Base-by-base conservation (phyloP, 78 protist genomes). In the Polysphondylium violaceum region DNA sequence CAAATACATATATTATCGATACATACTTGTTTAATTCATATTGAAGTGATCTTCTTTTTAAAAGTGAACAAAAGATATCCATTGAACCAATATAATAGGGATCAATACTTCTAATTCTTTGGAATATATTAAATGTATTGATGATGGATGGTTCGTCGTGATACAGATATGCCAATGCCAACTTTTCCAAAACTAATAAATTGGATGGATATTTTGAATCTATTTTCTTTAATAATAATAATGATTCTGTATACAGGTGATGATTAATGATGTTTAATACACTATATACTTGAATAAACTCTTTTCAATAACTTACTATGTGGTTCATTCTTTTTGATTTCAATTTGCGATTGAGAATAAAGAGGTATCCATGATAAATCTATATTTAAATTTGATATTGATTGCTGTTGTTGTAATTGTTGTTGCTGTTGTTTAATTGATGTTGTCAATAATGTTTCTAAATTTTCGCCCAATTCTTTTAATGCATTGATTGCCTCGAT, bases 61-160 rank as follows among this genome's bases (percentile, higher is more conserved):
- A 58, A 59, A 83, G 44, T 35, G 91, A 83, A 33, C 91, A 83
- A 69, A 55, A 83, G 11, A 83, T n/a, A 83, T 83, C 91, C 91
- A 83, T 83, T 11, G 91, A 83, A 31, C 79, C 73, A n/a, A 69
- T 41, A 83, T 83, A 83, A 69, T 40, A 69, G 14, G 81, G 51
- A 83, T 83, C 91, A 25, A 47, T 55, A 29, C 27, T 8, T 67
- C 91, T 67, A 14, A 83, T 47, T 43, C 69, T 83, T 40, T 83
- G 77, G 29, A 83, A 83, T 16, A 50, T 69, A 58, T 83, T 56
- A 38, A 69, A 68, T 23, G 76, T 83, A 31, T 83, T 83, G 2
- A 83, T 47, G 33, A 83, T 83, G 3, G 91, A 83, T n/a, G 91
- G 91, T 69, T 83, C 91, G 14, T 83, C 91, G 58, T 69, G 58